A percentile compares a stretch with the other conserved stretches of the same genome.
Evolutionary conservation across 257 asterid genomes (phyloP).

Genomic region (Solanum bulbocastanum): DNA sequence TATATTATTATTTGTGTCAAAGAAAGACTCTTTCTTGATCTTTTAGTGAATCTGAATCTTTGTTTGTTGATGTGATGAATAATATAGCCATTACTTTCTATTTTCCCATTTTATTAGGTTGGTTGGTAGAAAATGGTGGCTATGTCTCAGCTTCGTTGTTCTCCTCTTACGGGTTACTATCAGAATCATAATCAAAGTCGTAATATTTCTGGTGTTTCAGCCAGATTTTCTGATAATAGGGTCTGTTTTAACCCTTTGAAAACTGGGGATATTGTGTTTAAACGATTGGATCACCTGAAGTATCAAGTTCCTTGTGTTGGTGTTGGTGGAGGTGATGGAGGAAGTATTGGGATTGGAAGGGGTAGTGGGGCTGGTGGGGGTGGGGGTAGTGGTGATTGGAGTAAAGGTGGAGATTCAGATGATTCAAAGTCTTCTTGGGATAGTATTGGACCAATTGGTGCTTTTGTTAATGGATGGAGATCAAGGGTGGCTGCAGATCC

Average conservation of each 20-base stretch:
- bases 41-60: not conserved
- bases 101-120: not conserved
- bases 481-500: slow-evolving; percentile 88
- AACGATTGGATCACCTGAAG: not conserved
- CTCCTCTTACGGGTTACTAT: slow-evolving; percentile 4
- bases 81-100: not conserved
- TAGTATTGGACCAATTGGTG: slow-evolving; percentile 63
- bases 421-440: slow-evolving; percentile 32
- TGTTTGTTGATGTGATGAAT: not conserved
- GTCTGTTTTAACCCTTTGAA: not conserved
- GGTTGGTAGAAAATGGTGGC: slow-evolving; percentile 12
- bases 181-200: slow-evolving; percentile 7
- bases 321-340: slow-evolving; percentile 13
- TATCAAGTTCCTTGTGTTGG: slow-evolving; percentile 11
- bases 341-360: not conserved
- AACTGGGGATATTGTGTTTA: not conserved
- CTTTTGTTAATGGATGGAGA: slow-evolving; percentile 74
- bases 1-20: not conserved
- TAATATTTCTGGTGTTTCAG: not conserved
- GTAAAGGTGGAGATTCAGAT: slow-evolving; percentile 38
- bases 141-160: slow-evolving; percentile 25
- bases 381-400: slow-evolving; percentile 26
- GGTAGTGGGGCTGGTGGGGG: slow-evolving; percentile 20
- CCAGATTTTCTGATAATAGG: not conserved
- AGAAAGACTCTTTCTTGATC: not conserved